A percentile compares a stretch with the other conserved stretches of the same genome.
These are phyloP conservation scores for Pseudohalonectria lignicola DNA, from an alignment of 2,329 filamentous ascomycete species.

Conservation along the genomic window DNA sequence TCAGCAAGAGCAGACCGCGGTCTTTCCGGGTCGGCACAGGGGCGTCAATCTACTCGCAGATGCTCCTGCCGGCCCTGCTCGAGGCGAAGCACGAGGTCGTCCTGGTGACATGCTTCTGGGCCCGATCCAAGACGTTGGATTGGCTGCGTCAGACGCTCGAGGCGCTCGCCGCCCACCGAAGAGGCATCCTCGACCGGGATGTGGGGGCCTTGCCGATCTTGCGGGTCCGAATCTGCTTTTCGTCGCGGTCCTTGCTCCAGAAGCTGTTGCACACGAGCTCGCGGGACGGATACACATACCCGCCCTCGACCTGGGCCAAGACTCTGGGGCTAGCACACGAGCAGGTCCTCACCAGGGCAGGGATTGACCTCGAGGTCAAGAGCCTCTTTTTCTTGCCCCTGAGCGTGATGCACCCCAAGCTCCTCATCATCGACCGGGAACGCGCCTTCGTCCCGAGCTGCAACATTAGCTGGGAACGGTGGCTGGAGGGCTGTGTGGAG, in stretches of 20 bases:
- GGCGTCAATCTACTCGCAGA: constrained; percentile 39
- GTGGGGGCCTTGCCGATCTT: constrained; percentile 23
- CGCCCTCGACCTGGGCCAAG: constrained; percentile 43
- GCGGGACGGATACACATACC: constrained; percentile 49
- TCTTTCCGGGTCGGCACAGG: constrained; percentile 48
- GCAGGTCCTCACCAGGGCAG: constrained; percentile 36
- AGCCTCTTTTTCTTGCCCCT: constrained; percentile 71
- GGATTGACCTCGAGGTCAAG: constrained; percentile 61
- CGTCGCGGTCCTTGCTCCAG: constrained; percentile 59
- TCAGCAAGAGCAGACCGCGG: constrained; percentile 33
- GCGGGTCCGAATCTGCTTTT: constrained; percentile 64
- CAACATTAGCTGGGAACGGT: constrained; percentile 80
- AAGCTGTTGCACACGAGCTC: constrained; percentile 66
- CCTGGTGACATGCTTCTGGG: constrained; percentile 14
- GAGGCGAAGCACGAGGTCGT: constrained; percentile 9
- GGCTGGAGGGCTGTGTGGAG: constrained; percentile 70
- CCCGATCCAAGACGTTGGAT: constrained; percentile 49
- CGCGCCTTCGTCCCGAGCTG: constrained; percentile 64
- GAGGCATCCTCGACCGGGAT: constrained; percentile 13
- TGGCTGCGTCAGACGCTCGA: constrained; percentile 46
- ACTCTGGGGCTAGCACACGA: constrained; percentile 53
- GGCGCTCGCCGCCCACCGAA: constrained; percentile 39
- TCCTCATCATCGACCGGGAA: constrained; percentile 59
- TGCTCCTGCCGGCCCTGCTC: constrained; percentile 48
- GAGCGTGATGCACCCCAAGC: constrained; percentile 84